Percentiles rank a stretch among this genome's conserved stretches.
Evolutionary conservation across 164 flowering plant species (phyloP).

Genomic region (Aristolochia californica): DNA sequence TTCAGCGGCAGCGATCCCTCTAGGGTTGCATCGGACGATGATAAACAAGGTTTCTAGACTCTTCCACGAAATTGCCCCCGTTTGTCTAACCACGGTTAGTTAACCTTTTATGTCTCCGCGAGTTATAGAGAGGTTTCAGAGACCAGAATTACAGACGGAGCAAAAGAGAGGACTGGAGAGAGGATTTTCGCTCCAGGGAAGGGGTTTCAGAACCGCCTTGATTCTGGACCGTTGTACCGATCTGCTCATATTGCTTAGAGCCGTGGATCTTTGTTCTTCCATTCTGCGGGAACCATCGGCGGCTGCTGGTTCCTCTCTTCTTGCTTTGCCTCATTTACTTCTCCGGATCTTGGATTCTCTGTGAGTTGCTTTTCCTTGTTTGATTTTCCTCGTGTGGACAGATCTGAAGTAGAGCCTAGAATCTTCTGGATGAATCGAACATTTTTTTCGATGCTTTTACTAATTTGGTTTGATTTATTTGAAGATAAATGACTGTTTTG

Average conservation of each 20-base stretch:
- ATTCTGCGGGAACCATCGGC: neutral
- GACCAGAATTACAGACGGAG: neutral
- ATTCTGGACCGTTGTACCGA: slow-evolving; percentile 2
- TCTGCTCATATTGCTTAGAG: neutral
- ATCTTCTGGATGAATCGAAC: neutral
- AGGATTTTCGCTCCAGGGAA: neutral
- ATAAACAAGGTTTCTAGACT: neutral
- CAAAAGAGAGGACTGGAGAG: too few relatives aligned
- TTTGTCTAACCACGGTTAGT: slow-evolving; percentile 6
- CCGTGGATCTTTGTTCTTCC: neutral
- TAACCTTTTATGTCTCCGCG: neutral
- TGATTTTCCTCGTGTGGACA: neutral
- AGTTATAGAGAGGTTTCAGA: neutral
- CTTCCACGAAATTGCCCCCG: neutral
- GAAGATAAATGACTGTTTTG: too few relatives aligned
- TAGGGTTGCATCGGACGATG: neutral
- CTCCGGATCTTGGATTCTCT: neutral
- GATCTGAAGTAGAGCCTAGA: neutral
- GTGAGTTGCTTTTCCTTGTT: neutral
- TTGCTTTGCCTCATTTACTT: neutral
- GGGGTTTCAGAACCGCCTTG: slow-evolving; percentile 7
- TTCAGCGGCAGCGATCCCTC: neutral
- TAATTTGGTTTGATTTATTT: too few relatives aligned
- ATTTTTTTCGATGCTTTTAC: too few relatives aligned
- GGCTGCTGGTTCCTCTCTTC: neutral